Base-by-base conservation (phyloP, 2,329 filamentous ascomycete genomes). In the Gnomoniopsis smithogilvyi region DNA sequence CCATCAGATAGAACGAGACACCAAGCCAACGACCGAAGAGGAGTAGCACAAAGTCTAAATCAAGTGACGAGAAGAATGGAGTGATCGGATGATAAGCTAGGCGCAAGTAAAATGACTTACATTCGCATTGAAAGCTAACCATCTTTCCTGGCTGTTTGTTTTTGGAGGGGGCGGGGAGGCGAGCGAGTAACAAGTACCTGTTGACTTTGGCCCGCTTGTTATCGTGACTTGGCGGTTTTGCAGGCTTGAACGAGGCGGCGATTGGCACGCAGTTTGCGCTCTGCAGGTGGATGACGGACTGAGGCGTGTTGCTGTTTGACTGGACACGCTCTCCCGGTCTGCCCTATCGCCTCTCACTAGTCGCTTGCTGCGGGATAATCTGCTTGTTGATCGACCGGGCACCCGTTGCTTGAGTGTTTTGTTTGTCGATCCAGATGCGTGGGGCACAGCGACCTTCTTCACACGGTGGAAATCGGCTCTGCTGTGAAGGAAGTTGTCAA, bases 101-200 rank as follows among this genome's bases (percentile, higher is more conserved):
- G 21, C 36, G 50, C 33, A 33, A 36, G 46, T 47, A 48, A 49
- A 36, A 47, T 46, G 52, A 54, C 60, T 59, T 60, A 57, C 60
- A 34, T 60, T 62, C 60, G 53, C 60, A 62, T 50, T 53, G 50
- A 30, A 62, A 62, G 60, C 60, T 62, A 47, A 62, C 60, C 60
- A 62, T 62, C 51, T 34, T 41, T 41, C 14, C 38, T 59, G 52
- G 49, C 52, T 50, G 47, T 33, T 15, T 24, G 30, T 30, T 11
- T 8, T 38, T n/a, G 36, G 51, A 8, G 12, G 21, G 22, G 19
- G 7, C 12, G 41, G 12, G 38, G 41, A 2, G 41, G 12, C 11
- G 26, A 19, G 10, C n/a, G n/a, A 12, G 38, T 45, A 14, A 46
- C 21, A 54, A 15, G 14, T 41, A 43, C 34, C 34, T n/a, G 51